Percentiles rank a stretch among this genome's conserved stretches.
Evolutionary conservation across 2,329 filamentous ascomycete species (phyloP).

Genomic region (Tolypocladium album): DNA sequence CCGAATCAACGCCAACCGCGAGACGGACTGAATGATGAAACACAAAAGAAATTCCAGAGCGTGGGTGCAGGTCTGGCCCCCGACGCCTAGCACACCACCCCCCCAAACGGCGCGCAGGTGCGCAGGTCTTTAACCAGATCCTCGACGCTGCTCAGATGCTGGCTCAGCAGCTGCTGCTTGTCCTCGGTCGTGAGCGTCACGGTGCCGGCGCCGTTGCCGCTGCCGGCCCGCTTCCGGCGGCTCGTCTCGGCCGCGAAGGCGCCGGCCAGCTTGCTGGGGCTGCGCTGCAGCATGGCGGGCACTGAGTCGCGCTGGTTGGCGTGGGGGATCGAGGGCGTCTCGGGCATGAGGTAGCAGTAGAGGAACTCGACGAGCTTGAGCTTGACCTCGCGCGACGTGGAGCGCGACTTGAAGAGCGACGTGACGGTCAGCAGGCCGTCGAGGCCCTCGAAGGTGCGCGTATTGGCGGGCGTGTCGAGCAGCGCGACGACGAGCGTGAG

Average conservation of each 20-base stretch:
- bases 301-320: constrained; percentile 33
- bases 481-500: constrained; percentile 84
- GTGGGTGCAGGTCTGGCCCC: background rate
- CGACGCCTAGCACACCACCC: constrained; percentile 35
- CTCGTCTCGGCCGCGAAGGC: constrained; percentile 34
- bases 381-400: constrained; percentile 81
- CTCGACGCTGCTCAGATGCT: constrained; percentile 72
- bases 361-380: constrained; percentile 94
- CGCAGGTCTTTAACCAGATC: constrained; percentile 76
- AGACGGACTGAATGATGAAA: background rate
- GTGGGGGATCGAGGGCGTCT: constrained; percentile 51
- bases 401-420: constrained; percentile 81
- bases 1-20: background rate
- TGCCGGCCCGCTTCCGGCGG: constrained; percentile 19
- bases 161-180: constrained; percentile 69
- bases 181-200: constrained; percentile 60
- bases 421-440: constrained; percentile 89
- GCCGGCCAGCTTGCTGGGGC: constrained; percentile 55
- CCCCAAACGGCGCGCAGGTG: constrained; percentile 66
- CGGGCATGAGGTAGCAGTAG: constrained; percentile 98
- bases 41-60: background rate
- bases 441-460: constrained; percentile 81
- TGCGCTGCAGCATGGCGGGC: constrained; percentile 49
- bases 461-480: constrained; percentile 77
- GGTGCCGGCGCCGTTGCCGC: constrained; percentile 24